A percentile compares a stretch with the other conserved stretches of the same genome.
phyloP scores from a whole-genome alignment of 1,139 yeast genomes.

The Protomyces arabidopsidicola region DNA sequence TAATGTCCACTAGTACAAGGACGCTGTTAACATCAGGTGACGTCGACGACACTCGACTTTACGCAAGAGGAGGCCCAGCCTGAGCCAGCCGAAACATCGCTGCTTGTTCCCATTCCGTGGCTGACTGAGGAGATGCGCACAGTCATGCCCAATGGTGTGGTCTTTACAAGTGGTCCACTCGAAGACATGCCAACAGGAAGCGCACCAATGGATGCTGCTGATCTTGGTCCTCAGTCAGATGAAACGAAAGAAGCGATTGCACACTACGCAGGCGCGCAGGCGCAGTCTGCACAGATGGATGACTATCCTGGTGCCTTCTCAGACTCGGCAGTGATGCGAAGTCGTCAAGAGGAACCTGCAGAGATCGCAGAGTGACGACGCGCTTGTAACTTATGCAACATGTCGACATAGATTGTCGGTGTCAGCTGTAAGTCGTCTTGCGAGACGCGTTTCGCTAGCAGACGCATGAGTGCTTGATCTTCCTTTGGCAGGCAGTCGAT shows the following conservation, averaged over 20 bases:
- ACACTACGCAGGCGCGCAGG: background rate
- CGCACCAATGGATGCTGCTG: slow-evolving; percentile 25
- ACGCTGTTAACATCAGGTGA: background rate
- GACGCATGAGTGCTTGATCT: background rate
- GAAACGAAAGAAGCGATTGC: slow-evolving; percentile 17
- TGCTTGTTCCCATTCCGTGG: slow-evolving; percentile 25
- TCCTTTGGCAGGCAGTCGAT: slow-evolving; percentile 1
- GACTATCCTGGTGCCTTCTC: background rate
- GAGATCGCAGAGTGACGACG: background rate
- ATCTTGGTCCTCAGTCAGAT: slow-evolving; percentile 16
- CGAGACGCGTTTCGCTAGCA: background rate
- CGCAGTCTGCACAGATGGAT: background rate
- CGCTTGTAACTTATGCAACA: background rate
- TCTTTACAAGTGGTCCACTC: background rate
- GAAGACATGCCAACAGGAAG: slow-evolving; percentile 4
- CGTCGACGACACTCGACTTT: slow-evolving; percentile 13
- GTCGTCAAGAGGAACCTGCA: too few relatives aligned
- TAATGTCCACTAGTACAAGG: background rate
- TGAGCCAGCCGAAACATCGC: background rate
- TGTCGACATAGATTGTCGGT: background rate
- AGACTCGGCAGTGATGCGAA: too few relatives aligned
- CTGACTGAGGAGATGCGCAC: background rate
- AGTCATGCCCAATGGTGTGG: slow-evolving; percentile 9
- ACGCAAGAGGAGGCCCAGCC: background rate
- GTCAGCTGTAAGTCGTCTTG: background rate